Evolutionary conservation across 1,284 basidiomycete species (phyloP), one percentile per base, ranked within the genome.

Genomic region (Trichosporon sp.): DNA sequence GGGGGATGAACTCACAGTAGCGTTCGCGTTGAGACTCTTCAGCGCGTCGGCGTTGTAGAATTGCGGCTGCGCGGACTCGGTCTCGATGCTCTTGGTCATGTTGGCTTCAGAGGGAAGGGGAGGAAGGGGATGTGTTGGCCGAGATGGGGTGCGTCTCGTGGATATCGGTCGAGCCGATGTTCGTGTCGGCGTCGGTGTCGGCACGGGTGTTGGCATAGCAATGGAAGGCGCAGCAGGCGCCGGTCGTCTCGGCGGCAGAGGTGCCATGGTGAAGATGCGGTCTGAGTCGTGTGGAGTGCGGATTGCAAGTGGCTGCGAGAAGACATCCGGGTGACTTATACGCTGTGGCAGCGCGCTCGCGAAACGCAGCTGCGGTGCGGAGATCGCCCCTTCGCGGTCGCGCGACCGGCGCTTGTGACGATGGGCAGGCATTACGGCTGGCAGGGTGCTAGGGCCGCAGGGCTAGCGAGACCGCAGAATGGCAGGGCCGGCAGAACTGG

Each of bases 321-420:
- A 54, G 27, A 54, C 49, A 16, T 54, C 49, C 25, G 49, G 25
- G 5, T 54, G 49, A 54, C 49, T 54, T 54, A 54, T 54, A 54
- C 49, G 49, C 49, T 54, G 49, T 31, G 49, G 49, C 49, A 54
- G 25, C 49, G 49, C 49, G 49, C 49, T 54, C 49, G 49, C 49
- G n/a, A 54, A 54, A 27, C 31, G 25, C 16, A 54, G 49, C 27
- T 27, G 25, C 49, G 49, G 49, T 16, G 49, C 16, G 14, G 49
- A 54, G 27, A 54, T 54, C 49, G 49, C 25, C 25, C 11, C 49
- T 27, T 27, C 25, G 25, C 49, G n/a, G n/a, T n/a, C n/a, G n/a
- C n/a, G n/a, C n/a, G n/a, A n/a, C n/a, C n/a, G 27, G 25, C 49
- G 25, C 27, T 16, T 31, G 25, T 29, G 49, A n/a, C 49, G 25